Base-by-base conservation (phyloP, 2,329 filamentous ascomycete species). In the Nemania sp. region DNA sequence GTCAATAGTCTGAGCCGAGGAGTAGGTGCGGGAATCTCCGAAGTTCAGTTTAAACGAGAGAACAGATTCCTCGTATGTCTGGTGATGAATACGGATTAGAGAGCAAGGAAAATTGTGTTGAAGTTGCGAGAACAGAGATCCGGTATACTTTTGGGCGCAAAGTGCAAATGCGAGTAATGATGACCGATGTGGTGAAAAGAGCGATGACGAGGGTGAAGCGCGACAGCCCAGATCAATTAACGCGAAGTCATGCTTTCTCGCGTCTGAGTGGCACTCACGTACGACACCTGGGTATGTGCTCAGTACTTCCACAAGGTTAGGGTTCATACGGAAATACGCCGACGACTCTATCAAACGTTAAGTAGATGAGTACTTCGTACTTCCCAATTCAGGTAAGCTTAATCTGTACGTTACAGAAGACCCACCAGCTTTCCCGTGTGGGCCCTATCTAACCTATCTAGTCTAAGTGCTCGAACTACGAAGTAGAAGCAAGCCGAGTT, bases 211-310 rank as follows among this genome's bases (percentile, higher is more conserved):
- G 37, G 19, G 47, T 22, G 50, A 50, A 15, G 36, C 46, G 56
- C 42, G 48, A 40, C 8, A 8, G 4, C 20, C 8, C 54, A 57
- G 57, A 52, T 51, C 59, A 61, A 52, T 61, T 61, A 61, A 61
- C 59, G 59, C 59, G 59, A 55, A 31, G 56, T 60, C 59, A 61
- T 31, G 50, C 48, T 19, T 33, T 57, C 41, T 57, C 56, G 56
- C 54, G 56, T 61, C 26, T 14, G 15, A n/a, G n/a, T n/a, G n/a
- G n/a, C n/a, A n/a, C n/a, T n/a, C n/a, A n/a, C n/a, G n/a, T n/a
- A n/a, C 26, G 26, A 28, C 11, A 28, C 26, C 31, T 34, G n/a
- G n/a, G n/a, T n/a, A n/a, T n/a, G n/a, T n/a, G n/a, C n/a, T n/a
- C n/a, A n/a, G n/a, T n/a, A n/a, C n/a, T n/a, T n/a, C n/a, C n/a